These are phyloP conservation scores for Alternaria metachromatica DNA, from an alignment of 2,329 filamentous ascomycete genomes.

Conservation along the genomic window DNA sequence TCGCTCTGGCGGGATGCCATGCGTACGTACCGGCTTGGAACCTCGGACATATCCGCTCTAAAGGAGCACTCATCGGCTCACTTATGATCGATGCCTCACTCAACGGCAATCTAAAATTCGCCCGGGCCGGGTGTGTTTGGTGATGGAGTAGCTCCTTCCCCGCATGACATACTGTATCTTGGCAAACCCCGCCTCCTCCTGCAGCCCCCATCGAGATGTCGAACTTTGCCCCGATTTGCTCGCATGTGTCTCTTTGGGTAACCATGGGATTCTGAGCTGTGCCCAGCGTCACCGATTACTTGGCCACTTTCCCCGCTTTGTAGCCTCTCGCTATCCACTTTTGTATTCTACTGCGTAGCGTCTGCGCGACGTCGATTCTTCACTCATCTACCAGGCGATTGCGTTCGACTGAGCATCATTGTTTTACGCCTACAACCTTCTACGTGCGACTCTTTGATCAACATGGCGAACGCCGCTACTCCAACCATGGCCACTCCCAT, in stretches of 20 bases:
- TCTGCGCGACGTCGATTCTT: neutral
- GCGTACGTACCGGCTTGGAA: neutral
- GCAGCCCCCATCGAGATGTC: neutral
- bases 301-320: neutral
- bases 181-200: neutral
- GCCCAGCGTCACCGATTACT: neutral
- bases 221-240: neutral
- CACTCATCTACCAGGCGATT: neutral
- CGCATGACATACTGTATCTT: neutral
- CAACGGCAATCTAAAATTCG: neutral
- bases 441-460: neutral
- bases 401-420: neutral
- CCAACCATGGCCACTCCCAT: conserved; percentile 2
- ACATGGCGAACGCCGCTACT: neutral
- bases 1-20: neutral
- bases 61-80: neutral
- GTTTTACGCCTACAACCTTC: neutral
- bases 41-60: neutral
- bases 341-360: neutral
- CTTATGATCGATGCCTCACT: neutral
- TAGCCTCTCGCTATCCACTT: neutral
- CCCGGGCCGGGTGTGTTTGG: neutral
- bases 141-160: neutral
- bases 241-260: neutral
- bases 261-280: neutral